Evolutionary conservation across 257 asterid species (phyloP).

Genomic region (Solanum stenotomum): DNA sequence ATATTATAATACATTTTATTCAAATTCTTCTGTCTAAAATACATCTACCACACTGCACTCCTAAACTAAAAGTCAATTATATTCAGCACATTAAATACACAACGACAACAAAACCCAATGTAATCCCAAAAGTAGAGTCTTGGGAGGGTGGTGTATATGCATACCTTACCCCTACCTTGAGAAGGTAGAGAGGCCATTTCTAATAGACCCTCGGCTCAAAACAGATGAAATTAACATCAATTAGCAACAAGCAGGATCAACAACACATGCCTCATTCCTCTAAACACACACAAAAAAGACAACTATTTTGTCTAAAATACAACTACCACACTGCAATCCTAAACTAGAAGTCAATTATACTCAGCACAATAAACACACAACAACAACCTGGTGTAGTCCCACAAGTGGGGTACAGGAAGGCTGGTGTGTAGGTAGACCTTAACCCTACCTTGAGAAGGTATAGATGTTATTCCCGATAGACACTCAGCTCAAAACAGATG

Average conservation of each 20-base stretch:
- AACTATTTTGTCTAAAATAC: not conserved
- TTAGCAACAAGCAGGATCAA: not conserved
- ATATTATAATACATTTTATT: too few species aligned
- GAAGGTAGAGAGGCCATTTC: not conserved
- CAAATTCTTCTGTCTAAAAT: not conserved
- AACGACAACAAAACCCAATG: not conserved
- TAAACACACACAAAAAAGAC: not conserved
- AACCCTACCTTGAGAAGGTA: not conserved
- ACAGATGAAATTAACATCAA: not conserved
- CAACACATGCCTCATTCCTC: not conserved
- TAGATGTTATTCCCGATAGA: not conserved
- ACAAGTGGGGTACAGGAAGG: not conserved
- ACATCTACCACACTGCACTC: not conserved
- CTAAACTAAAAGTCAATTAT: not conserved
- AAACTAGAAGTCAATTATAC: not conserved
- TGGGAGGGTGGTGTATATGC: not conserved
- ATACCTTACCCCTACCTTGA: not conserved
- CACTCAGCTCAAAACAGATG: not conserved
- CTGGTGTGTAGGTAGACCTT: not conserved
- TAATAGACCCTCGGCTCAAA: not conserved
- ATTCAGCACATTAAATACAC: not conserved
- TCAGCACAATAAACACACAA: not conserved
- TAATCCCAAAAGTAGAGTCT: not conserved
- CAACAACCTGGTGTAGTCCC: not conserved
- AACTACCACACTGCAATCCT: not conserved